These are phyloP conservation scores for Leptographium radiaticola DNA, from an alignment of 2,329 filamentous ascomycete species.

Conservation along the genomic window DNA sequence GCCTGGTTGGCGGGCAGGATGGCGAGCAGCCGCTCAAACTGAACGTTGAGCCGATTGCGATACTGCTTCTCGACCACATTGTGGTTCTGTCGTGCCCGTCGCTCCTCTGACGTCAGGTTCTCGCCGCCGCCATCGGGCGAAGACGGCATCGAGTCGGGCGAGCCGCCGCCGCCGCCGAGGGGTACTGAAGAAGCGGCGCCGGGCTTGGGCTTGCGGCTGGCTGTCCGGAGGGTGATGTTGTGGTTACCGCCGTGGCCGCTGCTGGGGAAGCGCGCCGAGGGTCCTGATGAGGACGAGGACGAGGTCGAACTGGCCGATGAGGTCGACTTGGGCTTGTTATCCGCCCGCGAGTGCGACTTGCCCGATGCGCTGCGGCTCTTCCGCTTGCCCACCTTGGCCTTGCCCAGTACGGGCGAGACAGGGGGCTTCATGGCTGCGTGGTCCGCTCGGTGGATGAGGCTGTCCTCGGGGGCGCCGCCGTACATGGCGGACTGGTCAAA, in stretches of 20 bases:
- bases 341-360: not conserved
- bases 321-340: conserved; percentile 1
- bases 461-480: not conserved
- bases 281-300: not conserved
- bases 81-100: conserved; percentile 18
- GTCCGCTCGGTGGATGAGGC: not conserved
- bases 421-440: not conserved
- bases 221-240: conserved; percentile 11
- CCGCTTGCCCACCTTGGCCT: not conserved
- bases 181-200: not conserved
- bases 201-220: conserved; percentile 9
- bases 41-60: conserved; percentile 30
- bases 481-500: not conserved
- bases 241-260: conserved; percentile 11
- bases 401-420: not conserved
- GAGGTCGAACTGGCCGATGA: conserved; percentile 6
- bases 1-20: conserved; percentile 20
- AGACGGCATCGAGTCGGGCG: not conserved
- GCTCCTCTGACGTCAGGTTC: conserved; percentile 8
- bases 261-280: not conserved
- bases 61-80: conserved; percentile 37
- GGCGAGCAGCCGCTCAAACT: conserved; percentile 29
- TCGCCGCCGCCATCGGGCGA: conserved; percentile 6
- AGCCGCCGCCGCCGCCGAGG: not conserved
- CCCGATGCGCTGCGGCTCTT: not conserved